Conservation (phyloP, 352 stramenopile species). For the Albugo candida region DNA sequence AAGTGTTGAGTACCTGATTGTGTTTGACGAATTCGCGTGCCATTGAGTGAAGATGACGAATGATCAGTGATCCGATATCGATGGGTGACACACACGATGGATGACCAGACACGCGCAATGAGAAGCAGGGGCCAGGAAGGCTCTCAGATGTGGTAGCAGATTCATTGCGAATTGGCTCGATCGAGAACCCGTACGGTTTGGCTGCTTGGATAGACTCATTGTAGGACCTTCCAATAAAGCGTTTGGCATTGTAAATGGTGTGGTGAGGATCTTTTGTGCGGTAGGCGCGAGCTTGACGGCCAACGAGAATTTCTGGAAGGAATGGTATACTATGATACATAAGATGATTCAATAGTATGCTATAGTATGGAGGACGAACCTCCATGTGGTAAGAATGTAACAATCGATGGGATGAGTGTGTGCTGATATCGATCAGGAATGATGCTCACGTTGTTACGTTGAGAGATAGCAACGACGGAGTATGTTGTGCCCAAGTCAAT, state of each 20-base stretch:
- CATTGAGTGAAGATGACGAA: conserved; percentile 23
- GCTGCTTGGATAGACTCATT: not conserved
- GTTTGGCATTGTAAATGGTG: conserved; percentile 61
- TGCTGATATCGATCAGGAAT: conserved; percentile 27
- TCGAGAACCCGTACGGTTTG: not conserved
- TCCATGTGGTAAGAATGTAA: conserved; percentile 32
- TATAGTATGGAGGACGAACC: conserved; percentile 7
- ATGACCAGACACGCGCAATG: conserved; percentile 16
- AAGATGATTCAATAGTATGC: too few relatives aligned
- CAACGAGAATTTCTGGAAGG: conserved; percentile 20
- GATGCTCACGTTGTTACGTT: conserved; percentile 38
- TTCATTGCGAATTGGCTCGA: not conserved
- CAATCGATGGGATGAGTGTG: conserved; percentile 37
- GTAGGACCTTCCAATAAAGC: conserved; percentile 27
- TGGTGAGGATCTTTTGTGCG: conserved; percentile 29
- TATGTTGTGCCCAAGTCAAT: conserved; percentile 65
- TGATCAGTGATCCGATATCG: conserved; percentile 18
- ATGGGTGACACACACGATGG: conserved; percentile 24
- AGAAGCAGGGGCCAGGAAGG: conserved; percentile 24
- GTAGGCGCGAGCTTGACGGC: conserved; percentile 21
- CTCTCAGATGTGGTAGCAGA: not conserved
- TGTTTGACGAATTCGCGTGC: conserved; percentile 35
- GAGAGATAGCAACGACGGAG: conserved; percentile 49
- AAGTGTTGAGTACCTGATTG: conserved; percentile 16
- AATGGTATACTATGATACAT: too few relatives aligned